Evolutionary conservation across 768 basidiomycete genomes (phyloP), one percentile per base, ranked within the genome.

Genomic region (Pulveroboletus ravenelii): DNA sequence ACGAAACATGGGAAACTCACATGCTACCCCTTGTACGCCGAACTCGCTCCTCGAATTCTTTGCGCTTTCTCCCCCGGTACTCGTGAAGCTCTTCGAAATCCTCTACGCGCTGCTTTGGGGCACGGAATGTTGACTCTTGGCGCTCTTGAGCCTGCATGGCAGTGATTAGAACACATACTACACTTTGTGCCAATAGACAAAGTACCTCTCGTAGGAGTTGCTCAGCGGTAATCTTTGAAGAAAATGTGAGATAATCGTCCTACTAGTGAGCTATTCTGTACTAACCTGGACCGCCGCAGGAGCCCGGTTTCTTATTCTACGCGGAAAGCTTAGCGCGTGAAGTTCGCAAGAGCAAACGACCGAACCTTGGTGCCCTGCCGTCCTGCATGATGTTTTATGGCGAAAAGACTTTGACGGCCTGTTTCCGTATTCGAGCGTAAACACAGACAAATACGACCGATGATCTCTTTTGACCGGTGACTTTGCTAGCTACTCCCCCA

Each of bases 101-200:
- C 71, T 95, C 93, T 30, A 99, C 87, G 36, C 93, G 82, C 65
- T 99, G 96, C 61, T 86, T 90, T 10, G 96, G 96, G 1, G 94
- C 93, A 44, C 85, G 84, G 65, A 93, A 89, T 12, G 87, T 80
- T 29, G 89, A 80, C 67, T 98, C 96, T 74, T 98, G 94, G 48
- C 95, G 79, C 59, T 98, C 96, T 86, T 97, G 93, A 43, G 96
- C 96, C 89, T 93, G 61, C 20, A 48, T 14, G 15, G 10, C 7
- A 3, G 13, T 17, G 29, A 47, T 63, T 15, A 63, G 32, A 45
- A 14, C 10, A 13, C 12, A 14, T 1, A 41, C 32, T 30, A 17
- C 9, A 15, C 1, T 36, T 7, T 10, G n/a, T 27, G 25, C 10
- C 12, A 15, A 48, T 3, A 34, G 29, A 42, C 25, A 10, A 50